Percentiles rank a stretch among this genome's conserved stretches.
These are phyloP conservation scores for Solanum sparsipilum DNA, from an alignment of 257 asterid genomes.

Conservation along the genomic window DNA sequence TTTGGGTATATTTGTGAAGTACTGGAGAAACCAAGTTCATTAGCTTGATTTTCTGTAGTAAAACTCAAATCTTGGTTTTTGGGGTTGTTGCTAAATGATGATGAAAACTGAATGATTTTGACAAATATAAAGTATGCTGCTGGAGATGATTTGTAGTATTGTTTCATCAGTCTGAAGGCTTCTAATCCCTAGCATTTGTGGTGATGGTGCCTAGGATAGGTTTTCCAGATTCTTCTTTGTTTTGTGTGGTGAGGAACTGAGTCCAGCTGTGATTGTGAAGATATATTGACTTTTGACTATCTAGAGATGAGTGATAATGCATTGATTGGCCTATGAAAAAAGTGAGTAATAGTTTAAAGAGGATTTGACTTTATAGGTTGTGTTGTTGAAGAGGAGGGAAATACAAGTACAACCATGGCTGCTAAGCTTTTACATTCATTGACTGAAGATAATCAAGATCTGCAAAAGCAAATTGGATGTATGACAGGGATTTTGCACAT, in stretches of 20 bases:
- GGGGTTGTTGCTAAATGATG: neutral
- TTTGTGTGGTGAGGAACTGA: neutral
- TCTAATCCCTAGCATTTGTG: neutral
- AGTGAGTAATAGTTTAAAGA: neutral
- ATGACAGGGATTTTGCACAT: slow-evolving; percentile 82
- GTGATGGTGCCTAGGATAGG: neutral
- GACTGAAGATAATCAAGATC: slow-evolving; percentile 70
- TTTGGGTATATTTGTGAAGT: neutral
- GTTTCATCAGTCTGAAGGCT: neutral
- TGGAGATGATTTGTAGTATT: neutral
- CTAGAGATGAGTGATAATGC: neutral
- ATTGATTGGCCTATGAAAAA: neutral
- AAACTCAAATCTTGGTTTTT: slow-evolving; percentile 8
- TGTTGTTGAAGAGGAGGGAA: slow-evolving; percentile 5
- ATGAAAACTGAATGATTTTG: slow-evolving; percentile 2
- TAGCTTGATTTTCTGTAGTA: slow-evolving; percentile 2
- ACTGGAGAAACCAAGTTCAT: neutral
- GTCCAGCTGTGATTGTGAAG: slow-evolving; percentile 1
- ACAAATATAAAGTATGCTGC: slow-evolving; percentile 3
- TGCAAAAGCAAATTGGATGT: slow-evolving; percentile 90
- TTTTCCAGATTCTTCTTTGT: neutral
- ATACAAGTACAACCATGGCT: slow-evolving; percentile 41
- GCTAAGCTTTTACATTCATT: slow-evolving; percentile 74
- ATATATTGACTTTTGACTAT: neutral
- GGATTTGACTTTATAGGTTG: neutral